Evolutionary conservation across 768 basidiomycete species (phyloP), one percentile per base, ranked within the genome.

Genomic region (Grammothele lineata): DNA sequence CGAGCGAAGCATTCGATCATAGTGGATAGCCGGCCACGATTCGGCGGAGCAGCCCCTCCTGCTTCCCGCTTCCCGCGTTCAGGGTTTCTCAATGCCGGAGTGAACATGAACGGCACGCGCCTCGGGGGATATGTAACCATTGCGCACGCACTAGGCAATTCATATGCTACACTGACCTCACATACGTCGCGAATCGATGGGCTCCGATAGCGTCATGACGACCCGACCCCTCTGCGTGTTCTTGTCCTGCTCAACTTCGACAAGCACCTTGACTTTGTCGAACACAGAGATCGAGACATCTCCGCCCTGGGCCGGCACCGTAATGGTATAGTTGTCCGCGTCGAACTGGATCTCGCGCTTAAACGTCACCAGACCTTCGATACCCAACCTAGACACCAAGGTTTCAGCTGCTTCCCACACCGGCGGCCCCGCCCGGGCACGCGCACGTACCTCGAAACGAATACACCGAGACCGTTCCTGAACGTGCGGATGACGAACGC

Each of bases 361-460:
- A 79, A 99, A 97, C 59, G 82, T 91, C 50, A 99, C 84, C 22
- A 99, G 70, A 0, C 96, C 96, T 66, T 97, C 94, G 40, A 99
- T 77, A 4, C 95, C 95, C 43, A 96, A 77, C 61, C 93, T 95
- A 38, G 48, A 30, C 11, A 17, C 37, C 24, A 26, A 42, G 38
- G 38, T 43, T 41, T 21, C 37, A 25, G 14, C 30, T 34, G 35
- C 43, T 40, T 42, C 49, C 40, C 45, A 41, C 21, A 30, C 40
- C 41, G 30, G 25, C 40, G 27, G 26, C 22, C 30, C 40, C n/a
- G 24, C 43, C 25, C n/a, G n/a, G 35, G 47, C 11, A 9, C 2
- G 18, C 9, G 37, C 8, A 72, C 91, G 63, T 56, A 97, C 95
- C 85, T 84, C 25, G 83, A 90, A 24, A 98, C 92, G 55, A 96